Evolutionary conservation across 2,329 filamentous ascomycete species (phyloP), one percentile per base, ranked within the genome.

Genomic region (Nigrospora sphaerica): DNA sequence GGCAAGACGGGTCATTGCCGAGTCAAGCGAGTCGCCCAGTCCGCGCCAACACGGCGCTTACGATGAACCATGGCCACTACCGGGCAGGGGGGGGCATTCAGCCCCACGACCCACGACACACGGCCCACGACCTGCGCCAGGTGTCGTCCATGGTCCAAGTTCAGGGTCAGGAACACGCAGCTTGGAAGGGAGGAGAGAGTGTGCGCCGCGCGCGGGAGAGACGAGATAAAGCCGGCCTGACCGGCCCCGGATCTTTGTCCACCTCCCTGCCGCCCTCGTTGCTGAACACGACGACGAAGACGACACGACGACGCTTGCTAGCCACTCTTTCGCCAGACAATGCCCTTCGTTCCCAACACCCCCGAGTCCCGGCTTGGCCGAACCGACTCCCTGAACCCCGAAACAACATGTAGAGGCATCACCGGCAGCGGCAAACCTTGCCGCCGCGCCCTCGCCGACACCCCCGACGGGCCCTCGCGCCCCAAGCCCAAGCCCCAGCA

Each of bases 361-460:
- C 91, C 92, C 53, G 91, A 96, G 71, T 85, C 86, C 17, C 70
- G 85, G 28, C 72, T 96, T 48, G 78, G 77, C 47, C 85, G 91
- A 48, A 82, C 83, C 58, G 91, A 96, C 72, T 95, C 89, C 44
- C 88, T 86, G 62, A 85, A 95, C 54, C 85, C 90, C 2, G 75
- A 79, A 1, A 85, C 83, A 12, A 96, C 91, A 62, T 98, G 93
- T 68, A 83, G 85, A 68, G 93, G 93, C 48, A 80, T 97, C 52
- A 96, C 90, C 4, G 76, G 81, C 28, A 81, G 75, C 55, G 93
- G 93, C n/a, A 78, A 83, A 42, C 86, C 88, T 12, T 98, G 93
- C 69, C 81, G 92, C 52, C 80, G 89, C 44, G 73, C 83, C 6
- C 70, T 95, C 33, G 72, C 77, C 17, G 67, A 78, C 11, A 70